Evolutionary conservation across 257 asterid genomes (phyloP).

Genomic region (Coffea eugenioides): DNA sequence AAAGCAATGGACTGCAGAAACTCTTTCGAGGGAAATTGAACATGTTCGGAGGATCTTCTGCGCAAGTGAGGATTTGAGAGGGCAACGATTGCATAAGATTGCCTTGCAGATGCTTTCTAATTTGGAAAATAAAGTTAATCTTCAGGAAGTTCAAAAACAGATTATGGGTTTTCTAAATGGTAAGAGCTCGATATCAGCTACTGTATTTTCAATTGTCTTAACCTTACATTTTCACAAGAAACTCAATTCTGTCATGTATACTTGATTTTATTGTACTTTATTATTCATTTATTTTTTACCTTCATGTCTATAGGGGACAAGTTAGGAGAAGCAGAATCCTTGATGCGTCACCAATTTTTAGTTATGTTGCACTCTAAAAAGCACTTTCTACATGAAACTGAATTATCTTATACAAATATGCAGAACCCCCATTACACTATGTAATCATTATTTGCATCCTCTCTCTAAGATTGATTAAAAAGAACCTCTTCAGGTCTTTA

Average conservation of each 20-base stretch:
- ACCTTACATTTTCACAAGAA: neutral
- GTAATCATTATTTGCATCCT: neutral
- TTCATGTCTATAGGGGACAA: neutral
- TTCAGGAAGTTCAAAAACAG: conserved; percentile 59
- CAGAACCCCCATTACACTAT: neutral
- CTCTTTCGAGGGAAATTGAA: conserved; percentile 78
- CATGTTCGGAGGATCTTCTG: conserved; percentile 65
- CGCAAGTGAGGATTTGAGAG: conserved; percentile 79
- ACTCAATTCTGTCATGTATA: neutral
- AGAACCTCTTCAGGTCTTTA: neutral
- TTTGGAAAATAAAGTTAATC: conserved; percentile 58
- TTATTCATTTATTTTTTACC: neutral
- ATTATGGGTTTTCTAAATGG: conserved; percentile 67
- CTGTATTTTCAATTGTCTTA: neutral
- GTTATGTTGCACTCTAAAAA: neutral
- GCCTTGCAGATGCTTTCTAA: conserved; percentile 60
- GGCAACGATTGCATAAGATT: conserved; percentile 62
- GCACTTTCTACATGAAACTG: neutral
- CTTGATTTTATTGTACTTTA: neutral
- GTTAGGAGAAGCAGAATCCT: neutral
- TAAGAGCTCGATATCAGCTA: conserved; percentile 23
- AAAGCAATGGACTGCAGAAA: conserved; percentile 83
- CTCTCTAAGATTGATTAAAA: neutral
- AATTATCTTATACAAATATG: neutral
- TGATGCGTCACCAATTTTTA: neutral